phyloP scores from a whole-genome alignment of 306 rosid species.

The Cucumis sativus region Cucumber_9930_V3 NC_026655.2:2233001-2233500 shows the following conservation, averaged over 20 bases:
- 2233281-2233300: not conserved
- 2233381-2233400: slow-evolving; percentile 82
- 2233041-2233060: not conserved
- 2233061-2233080: not conserved
- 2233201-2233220: not conserved
- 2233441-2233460: not conserved
- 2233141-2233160: slow-evolving; percentile 4
- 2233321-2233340: slow-evolving; percentile 89
- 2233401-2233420: slow-evolving; percentile 47
- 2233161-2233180: not conserved
- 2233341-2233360: slow-evolving; percentile 50
- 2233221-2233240: slow-evolving; percentile 2
- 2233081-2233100: not conserved
- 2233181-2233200: not conserved
- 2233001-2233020: not conserved
- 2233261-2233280: not conserved
- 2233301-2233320: slow-evolving; percentile 30
- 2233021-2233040: not conserved
- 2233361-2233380: slow-evolving; percentile 48
- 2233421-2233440: not conserved
- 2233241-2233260: slow-evolving; percentile 5
- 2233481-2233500: not conserved
- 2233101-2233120: slow-evolving; percentile 3
- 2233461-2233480: not conserved
- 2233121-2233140: not conserved